These are phyloP conservation scores for Hanseniaspora osmophila DNA, from an alignment of 805 yeast genomes.

Conservation along the genomic window DNA sequence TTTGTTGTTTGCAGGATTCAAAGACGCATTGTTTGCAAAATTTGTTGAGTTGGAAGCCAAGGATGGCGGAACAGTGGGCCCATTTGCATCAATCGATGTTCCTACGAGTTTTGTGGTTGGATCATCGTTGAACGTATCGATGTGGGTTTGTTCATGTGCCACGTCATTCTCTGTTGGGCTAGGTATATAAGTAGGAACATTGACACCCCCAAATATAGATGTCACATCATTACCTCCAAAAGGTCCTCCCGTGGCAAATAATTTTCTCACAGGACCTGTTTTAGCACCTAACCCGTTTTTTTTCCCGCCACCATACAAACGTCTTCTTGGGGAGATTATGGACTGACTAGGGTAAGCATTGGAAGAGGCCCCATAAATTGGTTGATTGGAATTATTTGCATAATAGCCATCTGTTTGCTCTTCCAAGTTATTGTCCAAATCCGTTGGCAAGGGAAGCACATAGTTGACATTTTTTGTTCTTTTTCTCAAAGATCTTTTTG, in stretches of 20 bases:
- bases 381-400: slow-evolving; percentile 12
- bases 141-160: no score
- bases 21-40: not conserved
- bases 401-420: not conserved
- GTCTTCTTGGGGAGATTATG: slow-evolving; percentile 18
- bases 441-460: slow-evolving; percentile 69
- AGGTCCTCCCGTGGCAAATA: slow-evolving; percentile 92
- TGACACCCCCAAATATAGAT: slow-evolving; percentile 51
- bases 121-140: not conserved
- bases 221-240: slow-evolving; percentile 93
- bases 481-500: slow-evolving; percentile 41
- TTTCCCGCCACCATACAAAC: slow-evolving; percentile 51
- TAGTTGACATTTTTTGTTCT: slow-evolving; percentile 68
- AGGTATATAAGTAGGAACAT: slow-evolving; percentile 20
- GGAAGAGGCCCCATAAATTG: slow-evolving; percentile 23
- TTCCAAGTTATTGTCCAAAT: slow-evolving; percentile 17
- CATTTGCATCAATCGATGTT: slow-evolving; percentile 1
- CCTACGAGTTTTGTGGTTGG: slow-evolving; percentile 11
- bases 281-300: slow-evolving; percentile 24
- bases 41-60: no score
- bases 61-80: not conserved
- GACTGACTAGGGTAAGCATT: not conserved
- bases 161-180: not conserved
- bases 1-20: slow-evolving; percentile 9
- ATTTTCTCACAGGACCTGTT: slow-evolving; percentile 43